Evolutionary conservation across 164 flowering plant genomes (phyloP), one percentile per base, ranked within the genome.

Genomic region (Stephania japonica): DNA sequence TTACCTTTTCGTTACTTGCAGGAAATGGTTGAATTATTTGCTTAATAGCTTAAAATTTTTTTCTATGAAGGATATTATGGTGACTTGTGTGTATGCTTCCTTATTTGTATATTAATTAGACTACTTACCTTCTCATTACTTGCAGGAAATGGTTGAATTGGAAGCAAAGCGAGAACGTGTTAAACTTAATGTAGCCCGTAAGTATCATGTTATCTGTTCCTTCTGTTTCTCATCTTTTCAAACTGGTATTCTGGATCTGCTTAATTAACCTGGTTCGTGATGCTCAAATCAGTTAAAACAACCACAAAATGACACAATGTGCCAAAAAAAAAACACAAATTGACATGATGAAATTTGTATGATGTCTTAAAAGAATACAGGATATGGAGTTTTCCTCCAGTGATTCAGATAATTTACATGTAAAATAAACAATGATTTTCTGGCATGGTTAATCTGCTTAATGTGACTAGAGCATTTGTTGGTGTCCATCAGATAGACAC

Each of bases 161-260:
- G 98, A 93, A 82, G 86, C 89, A 32, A 91, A 87, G 84, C 92
- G 99, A 73, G 97, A 93, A 80, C 90, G 79, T 70, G 87, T 90
- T 65, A 86, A 70, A 81, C 89, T 81, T 47, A 93, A 91, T 85
- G 90, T 91, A 85, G 94, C 90, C 65, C 84, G 98, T 95, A 87
- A 25, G 94, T 85, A 71, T 78, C 32, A 61, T 71, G 82, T 67
- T 62, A 38, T 14, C 74, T 69, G 3, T 56, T 19, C 62, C 62
- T 56, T 56, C 14, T 56, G 62, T n/a, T 56, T 19, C 62, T 56
- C 19, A 11, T 56, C n/a, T 10, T 16, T 5, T 3, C 19, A n/a
- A 53, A 19, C 14, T 53, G 61, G 61, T 53, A 53, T 19, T 53
- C 18, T 26, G 18, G 24, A 23, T 65, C 68, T 65, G 14, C 38